phyloP scores from a whole-genome alignment of 1,284 basidiomycete species.

The Boletus mariae region DNA sequence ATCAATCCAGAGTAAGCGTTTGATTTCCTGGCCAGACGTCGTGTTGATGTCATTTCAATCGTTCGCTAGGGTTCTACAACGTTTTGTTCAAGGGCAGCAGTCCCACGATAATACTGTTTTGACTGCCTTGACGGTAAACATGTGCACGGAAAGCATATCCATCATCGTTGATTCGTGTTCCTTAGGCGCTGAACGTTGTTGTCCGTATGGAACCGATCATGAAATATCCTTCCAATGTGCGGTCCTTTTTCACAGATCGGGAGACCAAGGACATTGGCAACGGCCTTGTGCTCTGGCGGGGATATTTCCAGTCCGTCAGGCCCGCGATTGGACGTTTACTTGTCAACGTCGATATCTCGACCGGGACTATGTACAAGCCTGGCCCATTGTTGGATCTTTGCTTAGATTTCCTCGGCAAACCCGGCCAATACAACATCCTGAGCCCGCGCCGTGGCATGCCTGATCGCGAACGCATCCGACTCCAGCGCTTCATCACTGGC shows the following conservation, averaged over 20 bases:
- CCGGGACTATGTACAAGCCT: conserved; percentile 69
- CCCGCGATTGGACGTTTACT: conserved; percentile 64
- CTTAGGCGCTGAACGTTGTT: conserved; percentile 69
- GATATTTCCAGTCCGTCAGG: conserved; percentile 73
- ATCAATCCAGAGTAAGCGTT: conserved; percentile 67
- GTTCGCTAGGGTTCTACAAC: conserved; percentile 50
- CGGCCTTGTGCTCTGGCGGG: conserved; percentile 69
- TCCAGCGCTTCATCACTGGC: conserved; percentile 62
- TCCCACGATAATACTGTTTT: conserved; percentile 66
- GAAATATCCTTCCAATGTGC: conserved; percentile 69
- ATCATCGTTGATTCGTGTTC: background rate
- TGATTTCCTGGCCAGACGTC: conserved; percentile 1
- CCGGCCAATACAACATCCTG: conserved; percentile 39
- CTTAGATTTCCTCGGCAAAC: conserved; percentile 48
- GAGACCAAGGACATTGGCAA: conserved; percentile 64
- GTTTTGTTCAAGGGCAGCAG: conserved; percentile 64
- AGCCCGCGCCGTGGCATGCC: conserved; percentile 45
- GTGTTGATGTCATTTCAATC: conserved; percentile 6
- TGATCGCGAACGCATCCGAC: conserved; percentile 54
- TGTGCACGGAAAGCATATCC: background rate
- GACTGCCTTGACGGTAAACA: conserved; percentile 66
- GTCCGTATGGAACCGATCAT: conserved; percentile 70
- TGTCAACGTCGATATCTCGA: conserved; percentile 76
- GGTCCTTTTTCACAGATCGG: conserved; percentile 68
- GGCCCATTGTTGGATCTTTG: conserved; percentile 51